Evolutionary conservation across 129 eudicot genomes (phyloP).

Genomic region (Mikania micrantha): DNA sequence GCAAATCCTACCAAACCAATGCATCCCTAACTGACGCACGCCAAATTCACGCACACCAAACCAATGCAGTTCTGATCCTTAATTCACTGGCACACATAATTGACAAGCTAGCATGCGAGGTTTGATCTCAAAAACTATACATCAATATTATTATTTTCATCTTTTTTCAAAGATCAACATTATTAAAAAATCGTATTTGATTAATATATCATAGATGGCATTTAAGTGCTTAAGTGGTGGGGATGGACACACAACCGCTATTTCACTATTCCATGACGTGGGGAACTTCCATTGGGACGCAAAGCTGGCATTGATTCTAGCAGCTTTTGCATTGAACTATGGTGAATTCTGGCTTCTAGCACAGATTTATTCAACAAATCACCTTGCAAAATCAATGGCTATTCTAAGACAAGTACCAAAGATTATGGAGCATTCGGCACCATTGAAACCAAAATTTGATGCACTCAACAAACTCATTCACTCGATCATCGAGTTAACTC

Average conservation of each 20-base stretch:
- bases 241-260: constrained; percentile 57
- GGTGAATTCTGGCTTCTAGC: constrained; percentile 95
- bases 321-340: constrained; percentile 74
- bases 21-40: background rate
- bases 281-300: constrained; percentile 80
- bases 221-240: constrained; percentile 41
- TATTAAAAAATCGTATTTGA: background rate
- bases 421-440: constrained; percentile 43
- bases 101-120: constrained; percentile 59
- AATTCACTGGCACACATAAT: constrained; percentile 41
- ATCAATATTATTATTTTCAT: background rate
- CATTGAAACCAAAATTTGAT: constrained; percentile 54
- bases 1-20: constrained; percentile 20
- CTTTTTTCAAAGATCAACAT: background rate
- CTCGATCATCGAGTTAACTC: constrained; percentile 46
- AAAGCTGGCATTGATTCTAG: constrained; percentile 57
- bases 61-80: constrained; percentile 18
- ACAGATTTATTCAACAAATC: constrained; percentile 54
- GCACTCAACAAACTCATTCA: constrained; percentile 48
- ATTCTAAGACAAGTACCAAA: constrained; percentile 63
- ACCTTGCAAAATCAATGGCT: constrained; percentile 76
- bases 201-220: constrained; percentile 39
- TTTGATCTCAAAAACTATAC: constrained; percentile 9
- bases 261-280: constrained; percentile 47
- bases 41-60: too few species aligned